These are phyloP conservation scores for Flaveria floridana DNA, from an alignment of 140 eudicot species.

Conservation along the genomic window DNA sequence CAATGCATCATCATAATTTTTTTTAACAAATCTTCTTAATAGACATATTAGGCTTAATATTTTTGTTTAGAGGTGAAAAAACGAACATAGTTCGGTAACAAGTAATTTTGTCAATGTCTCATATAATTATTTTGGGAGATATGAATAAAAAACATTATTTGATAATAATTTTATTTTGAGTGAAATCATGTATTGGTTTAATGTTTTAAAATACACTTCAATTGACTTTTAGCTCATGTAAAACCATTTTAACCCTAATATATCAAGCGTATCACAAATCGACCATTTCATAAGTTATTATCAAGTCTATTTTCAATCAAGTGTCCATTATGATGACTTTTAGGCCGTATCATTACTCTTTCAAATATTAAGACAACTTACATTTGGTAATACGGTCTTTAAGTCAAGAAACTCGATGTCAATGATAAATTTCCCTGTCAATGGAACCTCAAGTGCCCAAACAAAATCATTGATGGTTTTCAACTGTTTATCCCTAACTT, in stretches of 20 bases:
- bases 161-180: too few species aligned
- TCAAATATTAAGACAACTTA: conserved; percentile 20
- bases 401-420: conserved; percentile 86
- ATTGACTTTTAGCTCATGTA: background rate
- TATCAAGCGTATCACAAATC: background rate
- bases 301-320: background rate
- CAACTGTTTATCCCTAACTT: conserved; percentile 61
- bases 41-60: background rate
- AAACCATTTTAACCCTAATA: background rate
- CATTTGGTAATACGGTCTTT: conserved; percentile 55
- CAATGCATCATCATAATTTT: background rate
- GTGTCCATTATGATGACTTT: background rate
- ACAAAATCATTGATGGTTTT: conserved; percentile 67
- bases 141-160: too few species aligned
- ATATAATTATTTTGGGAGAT: too few species aligned
- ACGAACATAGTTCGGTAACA: background rate
- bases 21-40: too few species aligned
- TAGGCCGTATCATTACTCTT: background rate
- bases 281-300: background rate
- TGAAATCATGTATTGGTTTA: background rate
- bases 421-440: conserved; percentile 72
- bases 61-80: background rate
- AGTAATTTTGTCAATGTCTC: background rate
- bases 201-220: background rate
- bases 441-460: conserved; percentile 72